Evolutionary conservation across 2,329 filamentous ascomycete species (phyloP), one percentile per base, ranked within the genome.

Genomic region (Trichoderma simmonsii): DNA sequence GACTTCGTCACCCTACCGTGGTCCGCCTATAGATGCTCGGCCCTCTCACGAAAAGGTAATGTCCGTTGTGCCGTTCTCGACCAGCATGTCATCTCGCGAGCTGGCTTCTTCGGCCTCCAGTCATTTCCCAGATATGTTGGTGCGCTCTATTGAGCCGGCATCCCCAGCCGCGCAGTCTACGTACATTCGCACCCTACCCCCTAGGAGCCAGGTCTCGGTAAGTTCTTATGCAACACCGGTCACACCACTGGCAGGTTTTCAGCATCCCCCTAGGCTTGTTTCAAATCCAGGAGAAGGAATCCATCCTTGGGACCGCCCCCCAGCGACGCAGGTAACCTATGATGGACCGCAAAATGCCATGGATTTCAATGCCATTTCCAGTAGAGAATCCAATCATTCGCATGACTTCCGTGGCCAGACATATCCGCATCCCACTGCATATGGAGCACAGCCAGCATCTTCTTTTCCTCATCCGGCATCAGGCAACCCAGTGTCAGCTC

Each of bases 91-190:
- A 57, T 76, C 77, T 21, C 75, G 75, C 62, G 77, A 75, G 24
- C 73, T 72, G 76, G 59, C 78, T 79, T 62, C 78, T 78, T 32
- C 75, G 15, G 28, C 70, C 15, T 71, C 70, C 7, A 65, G 72
- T 68, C 74, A 73, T 15, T 70, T 80, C 14, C 81, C 83, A 74
- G 85, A 87, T 51, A 80, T 83, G 75, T 77, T 85, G 72, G 80
- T 87, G 15, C 83, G 77, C 9, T 87, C 85, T 7, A 83, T 86
- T 74, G 86, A 87, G 73, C 81, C 82, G 24, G 75, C 66, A 7
- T 85, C 84, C 39, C 83, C 83, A 6, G 75, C 24, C 24, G 78
- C 79, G 77, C 77, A 76, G 70, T 80, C 81, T 4, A 79, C 79
- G 1, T 82, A 81, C 75, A 75, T 82, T 56, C 80, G 80, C 71